A percentile compares a stretch with the other conserved stretches of the same genome.
phyloP scores from a whole-genome alignment of 208 protist genomes.

The Trypanosoma boissoni region DNA sequence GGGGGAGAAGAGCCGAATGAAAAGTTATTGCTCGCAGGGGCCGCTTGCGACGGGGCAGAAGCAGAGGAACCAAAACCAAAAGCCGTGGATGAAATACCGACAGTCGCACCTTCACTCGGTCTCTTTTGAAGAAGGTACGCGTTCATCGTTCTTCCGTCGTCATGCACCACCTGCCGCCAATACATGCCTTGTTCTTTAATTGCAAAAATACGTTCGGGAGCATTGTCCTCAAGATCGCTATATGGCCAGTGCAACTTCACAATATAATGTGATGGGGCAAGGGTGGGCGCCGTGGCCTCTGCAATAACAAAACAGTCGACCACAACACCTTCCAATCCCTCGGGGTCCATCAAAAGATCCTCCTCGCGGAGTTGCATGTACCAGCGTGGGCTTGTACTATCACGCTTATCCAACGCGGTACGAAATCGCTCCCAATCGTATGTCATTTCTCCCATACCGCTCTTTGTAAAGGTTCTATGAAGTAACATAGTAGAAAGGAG shows the following conservation, averaged over 20 bases:
- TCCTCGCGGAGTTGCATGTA: conserved; percentile 87
- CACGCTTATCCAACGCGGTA: conserved; percentile 48
- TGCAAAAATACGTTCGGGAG: conserved; percentile 79
- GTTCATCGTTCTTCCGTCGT: conserved; percentile 72
- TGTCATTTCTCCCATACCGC: conserved; percentile 24
- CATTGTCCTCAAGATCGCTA: conserved; percentile 85
- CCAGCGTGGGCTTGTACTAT: conserved; percentile 66
- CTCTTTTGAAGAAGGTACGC: conserved; percentile 65
- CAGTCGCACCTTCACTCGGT: conserved; percentile 20
- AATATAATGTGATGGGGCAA: conserved; percentile 78
- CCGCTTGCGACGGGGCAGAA: neutral
- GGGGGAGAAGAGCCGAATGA: no score
- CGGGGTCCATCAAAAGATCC: conserved; percentile 62
- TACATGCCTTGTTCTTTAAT: conserved; percentile 69
- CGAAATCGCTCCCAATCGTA: conserved; percentile 78
- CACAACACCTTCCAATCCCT: conserved; percentile 76
- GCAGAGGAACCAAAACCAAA: conserved; percentile 38
- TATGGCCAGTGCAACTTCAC: conserved; percentile 86
- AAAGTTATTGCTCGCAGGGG: conserved; percentile 10
- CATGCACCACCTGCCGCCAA: conserved; percentile 69
- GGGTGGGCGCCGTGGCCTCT: conserved; percentile 59
- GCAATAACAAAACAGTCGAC: conserved; percentile 85
- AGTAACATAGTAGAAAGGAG: conserved; percentile 48
- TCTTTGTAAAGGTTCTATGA: conserved; percentile 49
- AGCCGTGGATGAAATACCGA: conserved; percentile 11